Conservation (phyloP, 1,284 basidiomycete species). For the Apiotrichum laibachii region DNA sequence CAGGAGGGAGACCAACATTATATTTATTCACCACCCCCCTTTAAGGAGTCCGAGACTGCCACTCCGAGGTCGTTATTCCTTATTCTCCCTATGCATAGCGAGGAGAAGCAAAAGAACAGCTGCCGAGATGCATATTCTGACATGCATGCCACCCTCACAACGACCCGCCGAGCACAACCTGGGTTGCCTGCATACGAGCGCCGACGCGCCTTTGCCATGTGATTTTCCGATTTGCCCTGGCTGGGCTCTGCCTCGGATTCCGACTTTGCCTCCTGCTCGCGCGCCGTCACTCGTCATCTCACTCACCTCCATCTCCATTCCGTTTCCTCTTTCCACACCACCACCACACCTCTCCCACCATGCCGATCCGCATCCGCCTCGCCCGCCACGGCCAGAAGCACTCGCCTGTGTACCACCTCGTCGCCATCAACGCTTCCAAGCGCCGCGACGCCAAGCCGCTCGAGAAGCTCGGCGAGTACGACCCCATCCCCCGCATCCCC, state of each 20-base stretch:
- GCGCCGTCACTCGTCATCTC: not conserved
- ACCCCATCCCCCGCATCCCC: conserved; percentile 59
- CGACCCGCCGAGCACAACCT: too few species aligned
- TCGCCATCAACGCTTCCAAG: conserved; percentile 73
- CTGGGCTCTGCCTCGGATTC: too few species aligned
- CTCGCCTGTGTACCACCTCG: conserved; percentile 77
- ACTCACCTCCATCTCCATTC: not conserved
- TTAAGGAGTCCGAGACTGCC: not conserved
- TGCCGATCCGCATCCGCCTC: conserved; percentile 62
- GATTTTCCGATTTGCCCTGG: too few species aligned
- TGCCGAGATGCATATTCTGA: not conserved
- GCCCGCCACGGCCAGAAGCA: conserved; percentile 78
- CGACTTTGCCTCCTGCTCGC: not conserved
- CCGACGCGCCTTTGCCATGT: too few species aligned
- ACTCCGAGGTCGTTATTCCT: not conserved
- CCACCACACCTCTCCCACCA: not conserved
- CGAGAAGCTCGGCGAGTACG: conserved; percentile 83
- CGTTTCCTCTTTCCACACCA: not conserved
- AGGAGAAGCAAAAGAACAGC: not conserved
- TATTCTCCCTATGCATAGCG: not conserved
- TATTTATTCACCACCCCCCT: not conserved
- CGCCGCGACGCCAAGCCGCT: conserved; percentile 83
- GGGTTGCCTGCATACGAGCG: too few species aligned
- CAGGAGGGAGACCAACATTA: too few species aligned
- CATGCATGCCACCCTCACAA: not conserved